phyloP scores from a whole-genome alignment of 441 rosid species.

The Pelargonium australe region DNA sequence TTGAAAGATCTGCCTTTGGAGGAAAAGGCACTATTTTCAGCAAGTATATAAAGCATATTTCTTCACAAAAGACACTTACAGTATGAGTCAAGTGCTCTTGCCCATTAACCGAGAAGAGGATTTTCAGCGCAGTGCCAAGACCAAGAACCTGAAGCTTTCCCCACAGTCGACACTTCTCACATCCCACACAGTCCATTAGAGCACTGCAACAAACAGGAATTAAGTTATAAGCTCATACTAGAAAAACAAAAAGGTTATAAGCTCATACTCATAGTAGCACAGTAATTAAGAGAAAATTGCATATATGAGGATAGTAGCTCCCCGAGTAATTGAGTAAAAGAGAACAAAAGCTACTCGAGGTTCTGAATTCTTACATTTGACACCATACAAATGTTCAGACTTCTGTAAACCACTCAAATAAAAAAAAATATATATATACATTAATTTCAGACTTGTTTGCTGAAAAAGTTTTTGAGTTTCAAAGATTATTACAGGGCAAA shows the following conservation, averaged over 20 bases:
- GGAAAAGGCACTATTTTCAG: not conserved
- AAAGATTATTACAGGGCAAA: too few relatives aligned
- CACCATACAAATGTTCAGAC: not conserved
- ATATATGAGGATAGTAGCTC: not conserved
- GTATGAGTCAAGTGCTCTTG: slow-evolving; percentile 14
- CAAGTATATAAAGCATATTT: not conserved
- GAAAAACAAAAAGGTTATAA: not conserved
- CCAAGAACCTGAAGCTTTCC: slow-evolving; percentile 31
- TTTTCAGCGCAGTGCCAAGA: slow-evolving; percentile 28
- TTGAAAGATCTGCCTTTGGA: not conserved
- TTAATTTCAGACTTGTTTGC: not conserved
- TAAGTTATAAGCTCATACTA: not conserved
- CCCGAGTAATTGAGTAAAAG: not conserved
- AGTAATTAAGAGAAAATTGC: not conserved
- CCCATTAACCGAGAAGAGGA: slow-evolving; percentile 25
- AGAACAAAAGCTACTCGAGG: not conserved
- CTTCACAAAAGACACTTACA: slow-evolving; percentile 15
- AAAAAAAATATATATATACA: not conserved
- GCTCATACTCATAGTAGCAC: not conserved
- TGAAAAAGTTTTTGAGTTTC: too few relatives aligned
- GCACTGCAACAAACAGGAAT: slow-evolving; percentile 13
- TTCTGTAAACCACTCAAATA: not conserved
- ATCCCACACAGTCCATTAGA: slow-evolving; percentile 27
- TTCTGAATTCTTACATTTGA: not conserved
- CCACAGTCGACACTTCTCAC: slow-evolving; percentile 31